Percentiles rank a stretch among this genome's conserved stretches.
Evolutionary conservation across 352 stramenopile genomes (phyloP).

Genomic region (Phytophthora cryptogea): DNA sequence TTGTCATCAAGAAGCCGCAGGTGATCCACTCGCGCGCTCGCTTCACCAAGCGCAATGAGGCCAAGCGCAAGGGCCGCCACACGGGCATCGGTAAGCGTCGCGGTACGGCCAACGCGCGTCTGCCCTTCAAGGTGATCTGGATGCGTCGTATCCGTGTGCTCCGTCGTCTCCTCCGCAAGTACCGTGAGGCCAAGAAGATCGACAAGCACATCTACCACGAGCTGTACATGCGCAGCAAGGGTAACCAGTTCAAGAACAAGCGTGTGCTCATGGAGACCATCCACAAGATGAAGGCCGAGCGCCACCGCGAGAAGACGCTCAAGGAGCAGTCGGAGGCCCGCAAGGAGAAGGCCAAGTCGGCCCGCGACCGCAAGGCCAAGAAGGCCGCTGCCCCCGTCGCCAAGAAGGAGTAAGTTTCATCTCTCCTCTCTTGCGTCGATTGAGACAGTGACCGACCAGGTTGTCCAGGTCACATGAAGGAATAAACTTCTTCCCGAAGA

Average conservation of each 20-base stretch:
- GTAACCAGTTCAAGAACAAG: constrained; percentile 99
- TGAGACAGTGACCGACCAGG: constrained; percentile 6
- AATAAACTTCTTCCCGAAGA: constrained; percentile 37
- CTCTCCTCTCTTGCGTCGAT: constrained; percentile 11
- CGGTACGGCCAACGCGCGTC: constrained; percentile 99
- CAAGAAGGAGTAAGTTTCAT: constrained; percentile 75
- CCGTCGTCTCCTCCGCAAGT: constrained; percentile 99
- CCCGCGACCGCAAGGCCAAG: constrained; percentile 78
- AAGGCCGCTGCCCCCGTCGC: constrained; percentile 42
- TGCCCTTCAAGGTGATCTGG: constrained; percentile 99
- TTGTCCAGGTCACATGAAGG: constrained; percentile 21
- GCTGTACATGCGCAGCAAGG: constrained; percentile 99
- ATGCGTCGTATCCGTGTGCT: constrained; percentile 99
- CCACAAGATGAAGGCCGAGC: constrained; percentile 99
- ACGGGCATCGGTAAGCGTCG: constrained; percentile 99
- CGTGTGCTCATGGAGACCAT: constrained; percentile 99
- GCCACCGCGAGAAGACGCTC: constrained; percentile 95
- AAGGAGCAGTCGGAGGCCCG: constrained; percentile 96
- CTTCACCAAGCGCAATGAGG: constrained; percentile 96
- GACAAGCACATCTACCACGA: constrained; percentile 99
- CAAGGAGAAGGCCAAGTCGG: constrained; percentile 94
- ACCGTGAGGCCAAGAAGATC: constrained; percentile 99
- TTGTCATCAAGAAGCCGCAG: constrained; percentile 99
- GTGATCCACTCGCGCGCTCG: constrained; percentile 98
- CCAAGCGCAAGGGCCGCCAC: constrained; percentile 99